Evolutionary conservation across 441 rosid genomes (phyloP).

Genomic region (Kokia cookei): DNA sequence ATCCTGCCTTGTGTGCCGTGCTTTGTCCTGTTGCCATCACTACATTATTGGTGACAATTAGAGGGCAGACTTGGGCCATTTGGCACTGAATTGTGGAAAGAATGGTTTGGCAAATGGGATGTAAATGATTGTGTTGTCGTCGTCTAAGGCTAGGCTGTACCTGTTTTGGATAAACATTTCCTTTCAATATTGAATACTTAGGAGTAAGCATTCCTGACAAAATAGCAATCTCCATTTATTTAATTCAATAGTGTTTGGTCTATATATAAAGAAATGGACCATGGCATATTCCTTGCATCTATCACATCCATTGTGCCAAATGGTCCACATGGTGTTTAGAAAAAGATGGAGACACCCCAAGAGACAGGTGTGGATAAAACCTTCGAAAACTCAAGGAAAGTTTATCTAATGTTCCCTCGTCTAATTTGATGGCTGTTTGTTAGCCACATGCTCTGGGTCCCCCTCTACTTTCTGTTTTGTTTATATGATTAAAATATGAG

Average conservation of each 20-base stretch:
- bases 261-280: conserved; percentile 2
- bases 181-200: background rate
- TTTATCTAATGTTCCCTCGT: conserved; percentile 6
- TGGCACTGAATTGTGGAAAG: background rate
- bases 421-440: background rate
- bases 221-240: background rate
- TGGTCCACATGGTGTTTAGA: conserved; percentile 1
- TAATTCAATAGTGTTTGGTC: background rate
- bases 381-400: conserved; percentile 2
- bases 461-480: background rate
- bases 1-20: too few species aligned
- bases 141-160: background rate
- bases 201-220: background rate
- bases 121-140: background rate
- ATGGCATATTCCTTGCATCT: conserved; percentile 10
- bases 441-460: conserved; percentile 24
- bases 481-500: background rate
- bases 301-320: conserved; percentile 12
- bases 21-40: too few species aligned
- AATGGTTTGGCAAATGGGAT: background rate
- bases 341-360: conserved; percentile 3
- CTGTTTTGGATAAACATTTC: background rate
- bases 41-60: background rate
- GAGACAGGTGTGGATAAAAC: conserved; percentile 2
- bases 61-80: background rate